phyloP scores from a whole-genome alignment of 164 flowering plant species.

The Echeveria elegans region DNA sequence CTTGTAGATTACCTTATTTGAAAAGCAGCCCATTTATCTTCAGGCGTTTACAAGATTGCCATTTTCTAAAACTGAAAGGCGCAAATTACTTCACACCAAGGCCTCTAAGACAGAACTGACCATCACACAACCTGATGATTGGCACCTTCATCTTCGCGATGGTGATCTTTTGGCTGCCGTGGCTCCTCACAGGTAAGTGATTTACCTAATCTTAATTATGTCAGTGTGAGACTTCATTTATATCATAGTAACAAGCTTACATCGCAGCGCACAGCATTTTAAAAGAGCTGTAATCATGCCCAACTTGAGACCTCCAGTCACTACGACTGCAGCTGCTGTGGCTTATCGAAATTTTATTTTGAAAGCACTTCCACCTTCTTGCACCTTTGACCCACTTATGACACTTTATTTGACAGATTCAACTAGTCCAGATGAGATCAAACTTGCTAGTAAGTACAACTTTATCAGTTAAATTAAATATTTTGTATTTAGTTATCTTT shows the following conservation, averaged over 20 bases:
- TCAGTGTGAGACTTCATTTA: background rate
- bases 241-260: conserved; percentile 9
- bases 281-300: conserved; percentile 93
- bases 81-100: conserved; percentile 15
- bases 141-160: conserved; percentile 98
- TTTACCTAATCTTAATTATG: too few species aligned
- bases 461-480: background rate
- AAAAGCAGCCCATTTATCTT: background rate
- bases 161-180: conserved; percentile 77
- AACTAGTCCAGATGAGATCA: conserved; percentile 80
- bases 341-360: conserved; percentile 71
- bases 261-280: conserved; percentile 59
- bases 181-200: conserved; percentile 57
- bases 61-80: conserved; percentile 16
- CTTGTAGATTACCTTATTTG: background rate
- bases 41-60: conserved; percentile 10
- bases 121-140: conserved; percentile 78
- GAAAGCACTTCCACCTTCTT: conserved; percentile 55
- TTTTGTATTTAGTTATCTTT: background rate
- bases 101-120: conserved; percentile 61
- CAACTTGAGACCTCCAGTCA: conserved; percentile 82
- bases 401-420: conserved; percentile 91
- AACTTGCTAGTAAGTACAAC: conserved; percentile 69
- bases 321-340: conserved; percentile 80
- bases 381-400: conserved; percentile 80